Percentiles rank a stretch among this genome's conserved stretches.
phyloP scores from a whole-genome alignment of 768 basidiomycete species.

The Panellus pusillus region DNA sequence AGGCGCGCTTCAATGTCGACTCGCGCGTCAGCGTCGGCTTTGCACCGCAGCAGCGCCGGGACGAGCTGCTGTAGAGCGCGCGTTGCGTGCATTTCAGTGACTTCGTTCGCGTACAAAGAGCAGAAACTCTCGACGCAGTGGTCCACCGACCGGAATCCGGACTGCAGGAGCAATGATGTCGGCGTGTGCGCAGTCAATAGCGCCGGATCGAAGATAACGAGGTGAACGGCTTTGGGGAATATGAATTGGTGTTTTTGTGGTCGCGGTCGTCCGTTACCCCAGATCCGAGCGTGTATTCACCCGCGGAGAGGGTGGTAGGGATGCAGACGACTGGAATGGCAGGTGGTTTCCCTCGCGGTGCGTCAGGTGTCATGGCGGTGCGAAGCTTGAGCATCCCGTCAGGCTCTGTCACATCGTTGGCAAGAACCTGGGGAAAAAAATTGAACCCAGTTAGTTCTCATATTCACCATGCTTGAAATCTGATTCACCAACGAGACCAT shows the following conservation, averaged over 20 bases:
- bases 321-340: constrained; percentile 3
- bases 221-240: background rate
- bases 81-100: constrained; percentile 3
- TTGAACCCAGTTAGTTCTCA: too few relatives aligned
- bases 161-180: background rate
- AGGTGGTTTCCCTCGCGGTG: background rate
- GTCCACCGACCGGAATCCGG: constrained; percentile 2
- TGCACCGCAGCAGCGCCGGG: constrained; percentile 2
- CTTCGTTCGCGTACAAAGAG: background rate
- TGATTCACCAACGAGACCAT: background rate
- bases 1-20: constrained; percentile 3
- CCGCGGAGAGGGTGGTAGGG: constrained; percentile 6
- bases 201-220: background rate
- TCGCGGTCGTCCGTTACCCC: constrained; percentile 7
- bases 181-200: constrained; percentile 1
- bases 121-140: constrained; percentile 7
- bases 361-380: background rate
- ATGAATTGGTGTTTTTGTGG: constrained; percentile 1
- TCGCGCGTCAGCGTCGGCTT: background rate
- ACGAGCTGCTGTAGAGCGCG: background rate
- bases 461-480: too few relatives aligned
- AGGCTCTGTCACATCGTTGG: background rate
- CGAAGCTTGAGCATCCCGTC: background rate
- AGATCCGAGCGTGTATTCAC: background rate
- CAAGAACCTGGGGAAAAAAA: background rate